Conservation (phyloP, 768 basidiomycete genomes). For the Plicaturopsis crispa region DNA sequence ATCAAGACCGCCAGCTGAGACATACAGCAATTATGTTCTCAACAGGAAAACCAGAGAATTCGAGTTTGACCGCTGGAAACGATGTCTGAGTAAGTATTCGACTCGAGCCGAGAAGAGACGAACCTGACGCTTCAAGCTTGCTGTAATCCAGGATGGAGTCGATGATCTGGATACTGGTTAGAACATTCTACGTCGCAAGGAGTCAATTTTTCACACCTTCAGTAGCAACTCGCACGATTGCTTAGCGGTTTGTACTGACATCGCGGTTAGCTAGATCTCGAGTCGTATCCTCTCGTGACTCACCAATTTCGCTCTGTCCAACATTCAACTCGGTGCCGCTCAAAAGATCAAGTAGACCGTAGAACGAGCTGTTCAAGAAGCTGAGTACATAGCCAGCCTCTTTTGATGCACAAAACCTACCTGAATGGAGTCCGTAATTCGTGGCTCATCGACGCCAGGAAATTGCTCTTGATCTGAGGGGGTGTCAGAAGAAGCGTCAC, state of each 20-base stretch:
- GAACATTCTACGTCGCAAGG: conserved; percentile 1
- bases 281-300: neutral
- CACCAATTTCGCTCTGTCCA: conserved; percentile 66
- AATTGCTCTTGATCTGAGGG: conserved; percentile 67
- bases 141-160: conserved; percentile 76
- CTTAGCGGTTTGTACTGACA: conserved; percentile 65
- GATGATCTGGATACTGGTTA: conserved; percentile 45
- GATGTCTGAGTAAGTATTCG: conserved; percentile 6
- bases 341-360: conserved; percentile 67
- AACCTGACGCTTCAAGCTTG: conserved; percentile 70
- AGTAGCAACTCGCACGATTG: conserved; percentile 70
- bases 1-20: conserved; percentile 3
- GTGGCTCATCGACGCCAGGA: conserved; percentile 72
- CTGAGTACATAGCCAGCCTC: too few relatives aligned
- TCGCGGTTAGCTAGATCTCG: conserved; percentile 4
- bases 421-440: conserved; percentile 74
- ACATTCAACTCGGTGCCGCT: conserved; percentile 63
- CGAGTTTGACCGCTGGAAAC: conserved; percentile 55
- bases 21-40: conserved; percentile 67
- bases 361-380: conserved; percentile 69
- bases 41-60: conserved; percentile 56
- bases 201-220: conserved; percentile 34
- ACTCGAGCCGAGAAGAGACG: conserved; percentile 1
- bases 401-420: too few relatives aligned
- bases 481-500: neutral